Conservation (phyloP, 192 early-diverging fungal genomes). For the Coemansia nantahalensis region DNA sequence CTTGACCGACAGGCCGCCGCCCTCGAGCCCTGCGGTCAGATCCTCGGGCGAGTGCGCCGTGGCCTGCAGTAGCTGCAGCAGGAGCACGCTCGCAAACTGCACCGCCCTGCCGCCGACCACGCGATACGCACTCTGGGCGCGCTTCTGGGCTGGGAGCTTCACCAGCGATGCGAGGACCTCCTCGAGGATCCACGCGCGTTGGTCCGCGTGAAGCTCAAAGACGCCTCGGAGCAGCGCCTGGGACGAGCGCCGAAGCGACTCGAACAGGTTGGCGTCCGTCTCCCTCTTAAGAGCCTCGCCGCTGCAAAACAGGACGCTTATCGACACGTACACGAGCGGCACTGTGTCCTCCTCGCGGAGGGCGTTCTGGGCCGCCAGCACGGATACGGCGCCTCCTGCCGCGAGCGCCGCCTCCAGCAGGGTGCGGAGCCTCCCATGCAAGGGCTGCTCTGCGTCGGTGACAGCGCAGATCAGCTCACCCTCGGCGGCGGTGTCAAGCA, state of each 20-base stretch:
- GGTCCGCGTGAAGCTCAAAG: slow-evolving; percentile 43
- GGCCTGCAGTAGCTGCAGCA: slow-evolving; percentile 67
- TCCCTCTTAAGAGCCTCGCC: slow-evolving; percentile 19
- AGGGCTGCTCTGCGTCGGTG: neutral
- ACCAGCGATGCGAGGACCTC: slow-evolving; percentile 77
- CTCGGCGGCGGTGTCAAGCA: slow-evolving; percentile 20
- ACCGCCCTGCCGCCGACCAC: slow-evolving; percentile 63
- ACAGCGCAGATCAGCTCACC: slow-evolving; percentile 16
- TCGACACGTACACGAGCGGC: slow-evolving; percentile 44
- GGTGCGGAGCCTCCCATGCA: slow-evolving; percentile 15
- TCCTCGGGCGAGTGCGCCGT: slow-evolving; percentile 37
- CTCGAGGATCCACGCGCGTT: slow-evolving; percentile 80
- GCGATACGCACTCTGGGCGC: slow-evolving; percentile 55
- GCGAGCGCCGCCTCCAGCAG: slow-evolving; percentile 24
- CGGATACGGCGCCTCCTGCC: slow-evolving; percentile 12
- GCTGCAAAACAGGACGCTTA: slow-evolving; percentile 36
- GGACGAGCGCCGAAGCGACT: slow-evolving; percentile 42
- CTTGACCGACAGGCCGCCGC: slow-evolving; percentile 22
- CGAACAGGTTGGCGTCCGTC: slow-evolving; percentile 26
- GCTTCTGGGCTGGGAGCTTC: slow-evolving; percentile 62
- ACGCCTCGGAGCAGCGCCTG: slow-evolving; percentile 35
- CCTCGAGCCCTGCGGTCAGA: slow-evolving; percentile 33
- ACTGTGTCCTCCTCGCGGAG: slow-evolving; percentile 41
- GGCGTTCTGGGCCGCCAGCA: slow-evolving; percentile 14
- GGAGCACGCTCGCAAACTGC: slow-evolving; percentile 67